These are phyloP conservation scores for Fusarium paranaense DNA, from an alignment of 2,329 filamentous ascomycete species.

Conservation along the genomic window DNA sequence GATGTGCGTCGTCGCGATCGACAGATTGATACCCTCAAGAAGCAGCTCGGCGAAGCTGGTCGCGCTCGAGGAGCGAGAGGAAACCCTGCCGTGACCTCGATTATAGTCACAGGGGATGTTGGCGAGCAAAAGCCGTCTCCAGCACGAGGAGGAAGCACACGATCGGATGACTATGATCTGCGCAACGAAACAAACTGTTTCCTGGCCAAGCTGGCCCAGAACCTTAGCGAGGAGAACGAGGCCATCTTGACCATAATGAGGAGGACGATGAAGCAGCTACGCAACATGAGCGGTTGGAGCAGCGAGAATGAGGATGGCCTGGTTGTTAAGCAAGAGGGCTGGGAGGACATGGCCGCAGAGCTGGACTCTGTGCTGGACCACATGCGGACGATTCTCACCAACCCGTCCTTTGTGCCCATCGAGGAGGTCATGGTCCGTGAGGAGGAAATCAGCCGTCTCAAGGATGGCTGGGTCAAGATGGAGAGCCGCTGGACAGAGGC, in stretches of 20 bases:
- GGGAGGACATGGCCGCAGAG: slow-evolving; percentile 77
- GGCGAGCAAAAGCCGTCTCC: slow-evolving; percentile 59
- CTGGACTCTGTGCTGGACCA: slow-evolving; percentile 84
- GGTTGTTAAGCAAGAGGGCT: slow-evolving; percentile 53
- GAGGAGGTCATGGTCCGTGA: slow-evolving; percentile 95
- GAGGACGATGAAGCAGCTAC: slow-evolving; percentile 77
- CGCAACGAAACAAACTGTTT: slow-evolving; percentile 92
- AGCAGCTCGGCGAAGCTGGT: slow-evolving; percentile 80
- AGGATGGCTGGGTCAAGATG: slow-evolving; percentile 93
- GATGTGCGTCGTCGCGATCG: slow-evolving; percentile 92
- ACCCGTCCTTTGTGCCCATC: slow-evolving; percentile 94
- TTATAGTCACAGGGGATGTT: slow-evolving; percentile 67
- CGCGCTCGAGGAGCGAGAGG: slow-evolving; percentile 69
- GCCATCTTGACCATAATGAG: slow-evolving; percentile 78
- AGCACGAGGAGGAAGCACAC: slow-evolving; percentile 32
- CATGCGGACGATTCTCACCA: slow-evolving; percentile 86
- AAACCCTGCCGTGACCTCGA: slow-evolving; percentile 66
- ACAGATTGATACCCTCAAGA: slow-evolving; percentile 89
- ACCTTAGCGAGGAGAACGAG: slow-evolving; percentile 93
- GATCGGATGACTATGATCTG: slow-evolving; percentile 71
- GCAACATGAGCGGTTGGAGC: slow-evolving; percentile 72
- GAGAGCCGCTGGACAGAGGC: slow-evolving; percentile 91
- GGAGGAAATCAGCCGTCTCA: slow-evolving; percentile 85
- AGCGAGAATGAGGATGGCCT: slow-evolving; percentile 50
- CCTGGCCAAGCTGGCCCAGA: slow-evolving; percentile 84